phyloP scores from a whole-genome alignment of 306 rosid genomes.

The Prunus mume region DNA sequence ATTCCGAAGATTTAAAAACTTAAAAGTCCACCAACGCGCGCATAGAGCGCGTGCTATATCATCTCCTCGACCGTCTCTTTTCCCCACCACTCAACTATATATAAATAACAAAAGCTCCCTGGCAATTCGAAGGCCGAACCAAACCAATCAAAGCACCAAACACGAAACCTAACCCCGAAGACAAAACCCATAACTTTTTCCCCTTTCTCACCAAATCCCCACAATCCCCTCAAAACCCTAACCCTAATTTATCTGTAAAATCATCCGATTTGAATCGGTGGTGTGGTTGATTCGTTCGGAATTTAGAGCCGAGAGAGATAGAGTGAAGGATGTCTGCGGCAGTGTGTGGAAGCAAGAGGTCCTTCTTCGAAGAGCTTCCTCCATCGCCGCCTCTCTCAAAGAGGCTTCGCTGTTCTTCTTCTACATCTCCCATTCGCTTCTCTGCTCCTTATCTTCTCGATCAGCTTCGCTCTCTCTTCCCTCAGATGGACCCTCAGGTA shows the following conservation, averaged over 20 bases:
- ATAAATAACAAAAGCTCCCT: background rate
- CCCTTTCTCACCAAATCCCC: background rate
- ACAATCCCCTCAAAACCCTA: conserved; percentile 5
- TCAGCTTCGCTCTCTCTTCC: conserved; percentile 65
- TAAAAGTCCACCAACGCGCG: background rate
- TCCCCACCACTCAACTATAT: conserved; percentile 1
- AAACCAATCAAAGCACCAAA: background rate
- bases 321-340: conserved; percentile 89
- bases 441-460: conserved; percentile 57
- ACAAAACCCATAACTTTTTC: conserved; percentile 17
- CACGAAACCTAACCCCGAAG: conserved; percentile 34
- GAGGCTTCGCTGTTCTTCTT: conserved; percentile 86
- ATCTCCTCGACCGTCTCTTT: background rate
- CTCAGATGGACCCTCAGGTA: conserved; percentile 72
- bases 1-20: background rate
- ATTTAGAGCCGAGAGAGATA: background rate
- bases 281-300: conserved; percentile 1
- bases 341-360: conserved; percentile 97
- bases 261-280: conserved; percentile 13
- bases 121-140: background rate
- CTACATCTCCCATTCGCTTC: conserved; percentile 73
- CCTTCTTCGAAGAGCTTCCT: conserved; percentile 94
- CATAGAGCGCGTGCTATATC: background rate
- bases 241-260: background rate
- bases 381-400: conserved; percentile 83